Evolutionary conservation across 305 asterid species (phyloP).

Genomic region (Vinca major): DNA sequence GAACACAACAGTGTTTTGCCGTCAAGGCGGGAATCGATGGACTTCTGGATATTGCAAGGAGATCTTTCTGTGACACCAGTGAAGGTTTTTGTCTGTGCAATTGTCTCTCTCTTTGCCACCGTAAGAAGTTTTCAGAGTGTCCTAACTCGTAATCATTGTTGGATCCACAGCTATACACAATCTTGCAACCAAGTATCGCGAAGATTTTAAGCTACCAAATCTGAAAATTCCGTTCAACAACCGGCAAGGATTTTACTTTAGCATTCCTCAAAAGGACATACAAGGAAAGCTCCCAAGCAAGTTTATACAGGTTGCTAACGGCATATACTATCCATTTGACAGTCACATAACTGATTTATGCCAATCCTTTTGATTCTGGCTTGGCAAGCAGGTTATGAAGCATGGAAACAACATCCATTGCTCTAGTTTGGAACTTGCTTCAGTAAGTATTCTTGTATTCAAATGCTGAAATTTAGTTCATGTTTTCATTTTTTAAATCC

Average conservation of each 20-base stretch:
- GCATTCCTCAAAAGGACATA: constrained; percentile 81
- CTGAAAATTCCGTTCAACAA: constrained; percentile 87
- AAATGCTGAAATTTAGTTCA: neutral
- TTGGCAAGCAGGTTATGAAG: constrained; percentile 55
- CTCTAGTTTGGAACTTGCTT: constrained; percentile 77
- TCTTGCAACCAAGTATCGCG: constrained; percentile 80
- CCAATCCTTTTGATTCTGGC: constrained; percentile 16
- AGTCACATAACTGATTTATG: constrained; percentile 11
- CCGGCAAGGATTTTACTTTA: constrained; percentile 90
- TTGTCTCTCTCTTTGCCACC: constrained; percentile 11
- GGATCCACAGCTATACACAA: constrained; percentile 72
- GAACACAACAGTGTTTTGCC: constrained; percentile 97
- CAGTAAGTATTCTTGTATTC: constrained; percentile 48
- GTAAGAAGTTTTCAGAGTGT: constrained; percentile 11
- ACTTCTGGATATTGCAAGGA: constrained; percentile 79
- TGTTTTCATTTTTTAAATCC: neutral
- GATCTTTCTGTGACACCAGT: constrained; percentile 93
- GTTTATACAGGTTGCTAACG: constrained; percentile 72
- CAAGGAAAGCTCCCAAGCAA: constrained; percentile 82
- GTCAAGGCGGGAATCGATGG: constrained; percentile 95
- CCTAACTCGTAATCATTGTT: constrained; percentile 29
- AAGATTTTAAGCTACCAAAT: constrained; percentile 70
- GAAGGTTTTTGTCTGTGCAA: constrained; percentile 55
- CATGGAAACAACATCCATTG: constrained; percentile 95
- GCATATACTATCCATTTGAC: constrained; percentile 9